These are phyloP conservation scores for Pachysandra terminalis DNA, from an alignment of 164 flowering plant genomes.

Conservation along the genomic window DNA sequence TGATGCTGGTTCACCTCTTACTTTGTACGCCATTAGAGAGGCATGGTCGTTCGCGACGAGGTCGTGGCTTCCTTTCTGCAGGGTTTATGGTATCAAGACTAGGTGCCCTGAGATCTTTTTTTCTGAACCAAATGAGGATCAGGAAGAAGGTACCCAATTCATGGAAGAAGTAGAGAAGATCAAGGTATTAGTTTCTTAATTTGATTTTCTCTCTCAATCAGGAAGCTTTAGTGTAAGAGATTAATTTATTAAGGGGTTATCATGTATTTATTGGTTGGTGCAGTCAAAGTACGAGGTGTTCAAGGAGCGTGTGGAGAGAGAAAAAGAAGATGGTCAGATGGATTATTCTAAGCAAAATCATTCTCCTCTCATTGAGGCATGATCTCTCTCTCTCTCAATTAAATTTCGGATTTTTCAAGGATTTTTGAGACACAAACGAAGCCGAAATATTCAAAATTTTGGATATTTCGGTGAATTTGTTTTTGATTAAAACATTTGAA, in stretches of 20 bases:
- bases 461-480: no score
- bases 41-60: conserved; percentile 43
- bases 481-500: no score
- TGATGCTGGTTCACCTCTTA: conserved; percentile 52
- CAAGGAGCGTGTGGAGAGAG: conserved; percentile 19
- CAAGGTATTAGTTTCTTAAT: conserved; percentile 6
- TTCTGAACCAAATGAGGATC: background rate
- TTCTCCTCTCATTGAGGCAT: conserved; percentile 20
- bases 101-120: conserved; percentile 58
- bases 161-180: conserved; percentile 13
- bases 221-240: background rate
- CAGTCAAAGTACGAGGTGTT: conserved; percentile 33
- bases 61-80: conserved; percentile 64
- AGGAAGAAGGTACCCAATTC: conserved; percentile 3
- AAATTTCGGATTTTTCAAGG: no score
- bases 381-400: no score
- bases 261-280: conserved; percentile 3
- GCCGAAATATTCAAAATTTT: no score
- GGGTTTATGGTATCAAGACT: conserved; percentile 31
- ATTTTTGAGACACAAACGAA: no score
- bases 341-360: conserved; percentile 9
- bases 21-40: conserved; percentile 35
- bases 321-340: background rate
- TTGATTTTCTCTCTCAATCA: background rate
- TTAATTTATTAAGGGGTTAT: no score